Conservation (phyloP, 2,329 filamentous ascomycete species). For the Exophiala phaeomuriformis region DNA sequence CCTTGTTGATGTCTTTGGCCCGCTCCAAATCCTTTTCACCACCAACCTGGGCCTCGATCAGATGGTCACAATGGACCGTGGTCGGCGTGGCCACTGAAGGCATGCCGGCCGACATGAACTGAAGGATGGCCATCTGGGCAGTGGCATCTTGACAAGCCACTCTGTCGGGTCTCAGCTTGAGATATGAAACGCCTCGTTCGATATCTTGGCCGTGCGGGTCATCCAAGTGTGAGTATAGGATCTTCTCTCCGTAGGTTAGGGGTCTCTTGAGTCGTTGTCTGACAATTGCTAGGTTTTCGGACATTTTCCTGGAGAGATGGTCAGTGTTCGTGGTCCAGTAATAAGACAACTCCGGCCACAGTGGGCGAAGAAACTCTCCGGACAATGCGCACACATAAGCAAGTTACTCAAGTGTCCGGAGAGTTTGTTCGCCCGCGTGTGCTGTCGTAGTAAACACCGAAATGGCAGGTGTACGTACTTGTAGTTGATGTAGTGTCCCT, state of each 20-base stretch:
- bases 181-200: slow-evolving; percentile 88
- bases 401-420: too few relatives aligned
- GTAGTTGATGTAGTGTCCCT: slow-evolving; percentile 97
- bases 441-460: neutral
- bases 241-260: slow-evolving; percentile 94
- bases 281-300: slow-evolving; percentile 89
- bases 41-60: slow-evolving; percentile 95
- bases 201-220: slow-evolving; percentile 95
- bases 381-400: too few relatives aligned
- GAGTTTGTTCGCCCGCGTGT: too few relatives aligned
- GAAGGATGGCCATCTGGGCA: slow-evolving; percentile 97
- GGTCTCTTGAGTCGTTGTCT: slow-evolving; percentile 83
- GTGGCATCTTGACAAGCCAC: slow-evolving; percentile 99
- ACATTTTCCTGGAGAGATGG: slow-evolving; percentile 73
- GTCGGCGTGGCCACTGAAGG: slow-evolving; percentile 86
- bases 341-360: neutral
- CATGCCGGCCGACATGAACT: slow-evolving; percentile 99
- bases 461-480: slow-evolving; percentile 38
- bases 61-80: slow-evolving; percentile 97
- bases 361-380: too few relatives aligned
- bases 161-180: slow-evolving; percentile 93
- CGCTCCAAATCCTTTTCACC: slow-evolving; percentile 88
- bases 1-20: slow-evolving; percentile 92
- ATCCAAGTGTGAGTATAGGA: slow-evolving; percentile 97
- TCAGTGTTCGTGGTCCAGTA: slow-evolving; percentile 1